phyloP scores from a whole-genome alignment of 2,329 filamentous ascomycete species.

The Pseudogymnoascus sp. region DNA sequence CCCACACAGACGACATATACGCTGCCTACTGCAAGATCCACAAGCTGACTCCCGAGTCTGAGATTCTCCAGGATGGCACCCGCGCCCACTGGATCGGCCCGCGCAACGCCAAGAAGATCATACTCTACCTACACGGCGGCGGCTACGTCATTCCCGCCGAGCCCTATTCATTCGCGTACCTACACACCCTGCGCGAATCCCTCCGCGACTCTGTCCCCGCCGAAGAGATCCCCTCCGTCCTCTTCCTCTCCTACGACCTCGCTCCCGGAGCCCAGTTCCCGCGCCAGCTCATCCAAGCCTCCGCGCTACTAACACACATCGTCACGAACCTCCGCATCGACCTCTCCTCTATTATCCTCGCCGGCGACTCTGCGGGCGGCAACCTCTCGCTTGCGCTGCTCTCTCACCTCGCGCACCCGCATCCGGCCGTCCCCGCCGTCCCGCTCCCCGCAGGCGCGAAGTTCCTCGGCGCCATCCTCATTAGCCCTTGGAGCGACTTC shows the following conservation, averaged over 20 bases:
- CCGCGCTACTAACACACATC: conserved; percentile 37
- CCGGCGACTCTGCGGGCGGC: conserved; percentile 48
- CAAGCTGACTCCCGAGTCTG: conserved; percentile 17
- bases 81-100: conserved; percentile 41
- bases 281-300: conserved; percentile 40
- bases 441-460: conserved; percentile 29
- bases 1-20: conserved; percentile 22
- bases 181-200: conserved; percentile 20
- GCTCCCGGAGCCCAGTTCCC: conserved; percentile 40
- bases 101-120: conserved; percentile 31
- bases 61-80: conserved; percentile 31
- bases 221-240: conserved; percentile 29
- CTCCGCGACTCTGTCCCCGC: neutral
- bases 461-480: conserved; percentile 44
- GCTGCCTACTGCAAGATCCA: conserved; percentile 20
- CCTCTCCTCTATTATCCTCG: conserved; percentile 35
- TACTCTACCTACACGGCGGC: conserved; percentile 45
- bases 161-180: conserved; percentile 42
- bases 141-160: conserved; percentile 46
- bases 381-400: conserved; percentile 40
- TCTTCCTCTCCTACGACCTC: conserved; percentile 51
- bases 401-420: conserved; percentile 48
- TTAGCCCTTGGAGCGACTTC: conserved; percentile 53
- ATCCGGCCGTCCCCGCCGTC: conserved; percentile 44
- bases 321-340: conserved; percentile 24